Conservation (phyloP, 78 protist species). For the Goniomonas avonlea region DNA sequence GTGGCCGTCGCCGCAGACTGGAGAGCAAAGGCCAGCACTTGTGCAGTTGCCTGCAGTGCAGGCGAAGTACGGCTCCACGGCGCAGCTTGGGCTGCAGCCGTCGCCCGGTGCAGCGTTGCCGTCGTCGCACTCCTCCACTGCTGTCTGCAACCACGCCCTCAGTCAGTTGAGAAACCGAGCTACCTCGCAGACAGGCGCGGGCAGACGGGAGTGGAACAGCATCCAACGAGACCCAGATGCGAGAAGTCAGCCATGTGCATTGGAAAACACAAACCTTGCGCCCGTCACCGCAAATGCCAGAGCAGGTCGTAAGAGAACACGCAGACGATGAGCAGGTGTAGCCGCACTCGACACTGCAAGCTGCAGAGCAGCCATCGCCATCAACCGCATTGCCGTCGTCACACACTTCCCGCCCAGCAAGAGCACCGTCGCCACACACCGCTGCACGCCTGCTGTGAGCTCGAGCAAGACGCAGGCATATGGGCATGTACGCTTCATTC, state of each 20-base stretch:
- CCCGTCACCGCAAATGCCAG: not conserved
- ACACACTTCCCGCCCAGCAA: not conserved
- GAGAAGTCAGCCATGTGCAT: too few species aligned
- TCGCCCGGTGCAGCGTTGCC: not conserved
- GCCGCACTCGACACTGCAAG: not conserved
- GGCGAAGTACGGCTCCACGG: not conserved
- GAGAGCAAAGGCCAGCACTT: not conserved
- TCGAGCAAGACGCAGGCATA: too few species aligned
- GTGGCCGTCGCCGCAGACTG: not conserved
- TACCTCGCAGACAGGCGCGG: too few species aligned
- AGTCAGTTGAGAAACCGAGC: too few species aligned
- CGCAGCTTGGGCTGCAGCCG: not conserved
- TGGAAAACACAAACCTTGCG: too few species aligned
- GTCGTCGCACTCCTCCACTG: slow-evolving; percentile 23
- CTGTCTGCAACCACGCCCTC: too few species aligned
- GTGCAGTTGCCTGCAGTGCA: too few species aligned
- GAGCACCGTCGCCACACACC: slow-evolving; percentile 23
- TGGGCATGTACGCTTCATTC: too few species aligned
- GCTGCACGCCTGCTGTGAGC: too few species aligned
- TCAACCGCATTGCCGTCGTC: not conserved
- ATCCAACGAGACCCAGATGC: too few species aligned
- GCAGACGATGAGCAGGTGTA: not conserved
- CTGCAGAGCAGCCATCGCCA: not conserved
- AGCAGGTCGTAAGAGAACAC: too few species aligned
- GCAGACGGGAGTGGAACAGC: too few species aligned